Conservation (phyloP, 495 filamentous ascomycete species). For the Xylaria flabelliformis region DNA sequence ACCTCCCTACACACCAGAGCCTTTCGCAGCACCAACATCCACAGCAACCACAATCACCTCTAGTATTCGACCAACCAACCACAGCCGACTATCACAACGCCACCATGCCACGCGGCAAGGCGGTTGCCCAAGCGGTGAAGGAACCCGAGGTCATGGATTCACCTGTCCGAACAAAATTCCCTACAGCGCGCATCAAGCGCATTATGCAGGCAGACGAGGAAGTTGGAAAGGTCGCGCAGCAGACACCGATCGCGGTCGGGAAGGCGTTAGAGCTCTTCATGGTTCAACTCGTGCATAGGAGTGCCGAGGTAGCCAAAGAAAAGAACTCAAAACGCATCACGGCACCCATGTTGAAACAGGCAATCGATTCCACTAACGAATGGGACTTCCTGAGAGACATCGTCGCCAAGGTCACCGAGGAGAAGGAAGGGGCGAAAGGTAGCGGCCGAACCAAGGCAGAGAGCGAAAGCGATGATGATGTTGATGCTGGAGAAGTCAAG, state of each 20-base stretch:
- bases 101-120: conserved; percentile 54
- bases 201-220: conserved; percentile 99
- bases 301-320: conserved; percentile 79
- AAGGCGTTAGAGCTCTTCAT: conserved; percentile 98
- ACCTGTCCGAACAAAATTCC: conserved; percentile 93
- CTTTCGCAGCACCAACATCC: conserved; percentile 24
- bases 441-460: conserved; percentile 43
- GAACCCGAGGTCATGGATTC: conserved; percentile 57
- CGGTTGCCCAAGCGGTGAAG: conserved; percentile 40
- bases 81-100: conserved; percentile 48
- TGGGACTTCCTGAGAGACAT: conserved; percentile 95
- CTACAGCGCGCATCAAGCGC: conserved; percentile 96
- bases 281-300: conserved; percentile 88
- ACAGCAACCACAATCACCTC: conserved; percentile 19
- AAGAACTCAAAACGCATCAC: conserved; percentile 88
- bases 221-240: conserved; percentile 97
- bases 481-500: conserved; percentile 42
- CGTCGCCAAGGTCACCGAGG: conserved; percentile 82
- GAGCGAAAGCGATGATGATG: conserved; percentile 54
- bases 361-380: conserved; percentile 82
- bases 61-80: conserved; percentile 34
- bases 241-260: conserved; percentile 91
- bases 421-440: conserved; percentile 46
- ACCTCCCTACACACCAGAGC: conserved; percentile 28
- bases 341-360: conserved; percentile 87